Percentiles rank a stretch among this genome's conserved stretches.
Evolutionary conservation across 305 asterid genomes (phyloP).

Genomic region (Solanum hybrid): DNA sequence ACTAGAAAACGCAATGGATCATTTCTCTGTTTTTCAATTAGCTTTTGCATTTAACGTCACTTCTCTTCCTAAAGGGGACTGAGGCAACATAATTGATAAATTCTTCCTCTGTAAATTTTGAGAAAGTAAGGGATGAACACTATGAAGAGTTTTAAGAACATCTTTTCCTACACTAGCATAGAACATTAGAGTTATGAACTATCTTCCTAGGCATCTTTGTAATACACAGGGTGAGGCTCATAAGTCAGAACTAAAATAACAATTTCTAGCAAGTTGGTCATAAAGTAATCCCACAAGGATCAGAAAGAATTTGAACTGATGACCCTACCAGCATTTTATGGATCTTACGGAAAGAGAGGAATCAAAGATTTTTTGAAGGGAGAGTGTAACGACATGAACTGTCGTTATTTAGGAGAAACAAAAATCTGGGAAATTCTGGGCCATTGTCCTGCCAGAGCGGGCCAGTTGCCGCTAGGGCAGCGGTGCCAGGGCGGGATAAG

Average conservation of each 20-base stretch:
- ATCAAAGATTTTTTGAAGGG: not conserved
- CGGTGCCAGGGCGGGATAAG: no score
- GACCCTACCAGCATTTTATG: not conserved
- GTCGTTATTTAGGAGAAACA: no score
- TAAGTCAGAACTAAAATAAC: not conserved
- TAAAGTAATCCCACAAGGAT: no score
- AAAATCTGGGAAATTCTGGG: no score
- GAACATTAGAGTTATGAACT: not conserved
- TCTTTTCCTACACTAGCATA: not conserved
- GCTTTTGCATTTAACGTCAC: not conserved
- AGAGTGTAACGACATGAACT: not conserved
- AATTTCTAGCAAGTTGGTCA: not conserved
- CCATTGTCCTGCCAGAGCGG: no score
- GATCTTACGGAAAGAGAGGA: not conserved
- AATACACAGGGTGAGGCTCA: not conserved
- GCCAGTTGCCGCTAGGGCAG: no score
- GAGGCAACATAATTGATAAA: not conserved
- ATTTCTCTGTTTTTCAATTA: not conserved
- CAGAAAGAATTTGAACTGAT: no score
- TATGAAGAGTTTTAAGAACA: no score
- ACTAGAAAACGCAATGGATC: not conserved
- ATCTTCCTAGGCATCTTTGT: not conserved
- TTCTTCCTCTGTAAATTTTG: not conserved
- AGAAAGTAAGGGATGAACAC: not conserved
- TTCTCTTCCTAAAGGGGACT: not conserved